A percentile compares a stretch with the other conserved stretches of the same genome.
Evolutionary conservation across 2,329 filamentous ascomycete genomes (phyloP).

Genomic region (Ophiostoma australiae): DNA sequence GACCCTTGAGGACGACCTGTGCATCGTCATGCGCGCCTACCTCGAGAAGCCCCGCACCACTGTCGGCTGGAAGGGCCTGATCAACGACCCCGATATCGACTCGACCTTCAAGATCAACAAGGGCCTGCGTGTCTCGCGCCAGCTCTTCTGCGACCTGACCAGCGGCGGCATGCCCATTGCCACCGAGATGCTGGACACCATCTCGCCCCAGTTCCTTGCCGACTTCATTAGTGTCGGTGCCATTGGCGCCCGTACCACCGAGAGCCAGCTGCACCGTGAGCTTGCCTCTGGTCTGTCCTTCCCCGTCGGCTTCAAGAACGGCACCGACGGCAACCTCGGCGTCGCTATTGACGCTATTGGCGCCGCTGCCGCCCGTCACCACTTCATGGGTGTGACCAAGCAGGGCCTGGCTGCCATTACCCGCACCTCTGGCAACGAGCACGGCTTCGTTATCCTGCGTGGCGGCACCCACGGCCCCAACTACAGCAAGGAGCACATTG

Average conservation of each 20-base stretch:
- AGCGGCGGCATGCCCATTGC: conserved; percentile 86
- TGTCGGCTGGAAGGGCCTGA: conserved; percentile 97
- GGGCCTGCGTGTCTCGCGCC: conserved; percentile 83
- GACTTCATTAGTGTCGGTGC: conserved; percentile 94
- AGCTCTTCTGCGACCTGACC: conserved; percentile 90
- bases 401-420: conserved; percentile 94
- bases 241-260: conserved; percentile 92
- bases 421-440: conserved; percentile 86
- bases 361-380: conserved; percentile 75
- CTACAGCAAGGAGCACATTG: conserved; percentile 81
- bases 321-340: conserved; percentile 84
- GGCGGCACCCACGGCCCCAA: conserved; percentile 91
- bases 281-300: conserved; percentile 91
- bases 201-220: conserved; percentile 94
- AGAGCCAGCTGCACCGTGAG: conserved; percentile 94
- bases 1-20: conserved; percentile 76
- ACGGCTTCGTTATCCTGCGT: conserved; percentile 93
- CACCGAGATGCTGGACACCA: conserved; percentile 97
- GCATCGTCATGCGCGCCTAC: conserved; percentile 97
- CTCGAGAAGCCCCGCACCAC: conserved; percentile 98
- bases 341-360: conserved; percentile 97
- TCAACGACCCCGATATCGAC: conserved; percentile 98
- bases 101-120: conserved; percentile 99
- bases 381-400: conserved; percentile 98
- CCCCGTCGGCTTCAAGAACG: conserved; percentile 99